Base-by-base conservation (phyloP, 2,329 filamentous ascomycete genomes). In the Diaporthe sp. region DNA sequence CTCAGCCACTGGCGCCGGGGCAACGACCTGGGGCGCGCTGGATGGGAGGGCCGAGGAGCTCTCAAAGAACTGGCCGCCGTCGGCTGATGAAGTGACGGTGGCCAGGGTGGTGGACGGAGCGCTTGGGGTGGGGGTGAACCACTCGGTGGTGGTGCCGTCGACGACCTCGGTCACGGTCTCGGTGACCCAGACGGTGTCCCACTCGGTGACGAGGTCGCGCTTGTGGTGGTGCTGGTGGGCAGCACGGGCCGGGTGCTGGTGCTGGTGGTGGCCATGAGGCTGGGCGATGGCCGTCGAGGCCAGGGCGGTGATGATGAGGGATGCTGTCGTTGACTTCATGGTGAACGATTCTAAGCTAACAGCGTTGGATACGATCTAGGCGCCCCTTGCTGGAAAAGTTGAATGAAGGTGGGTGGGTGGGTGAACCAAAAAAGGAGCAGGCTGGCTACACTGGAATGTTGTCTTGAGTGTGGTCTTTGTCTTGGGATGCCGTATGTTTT, bases 121-220 rank as follows among this genome's bases (percentile, higher is more conserved):
- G 65, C 72, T 75, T 3, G 28, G 25, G 28, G 81, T 81, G 17
- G 86, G 84, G 34, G 81, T 82, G 80, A 89, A 79, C 79, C 83
- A 86, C 80, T 85, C 77, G 73, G 89, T 91, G 79, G 86, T 85
- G 78, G 84, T 86, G 49, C 85, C 83, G 78, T 90, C 89, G 73
- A 90, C 81, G 70, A 85, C 75, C 83, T 88, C 82, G 75, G 88
- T 87, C 76, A 91, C 86, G 4, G 85, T 86, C 79, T 88, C 86
- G 9, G 87, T 89, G 78, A 90, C 87, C 85, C 87, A 90, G 79
- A 87, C 86, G 10, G 84, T 86, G 25, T 83, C 84, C 82, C 83
- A 85, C 61, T 84, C 82, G 57, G 87, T 89, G 78, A 88, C 85
- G 20, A 89, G 75, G 28, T 81, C 86, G 70, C 86, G 85, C 82